Evolutionary conservation across 2,329 filamentous ascomycete genomes (phyloP).

Genomic region (Talaromyces sp.): DNA sequence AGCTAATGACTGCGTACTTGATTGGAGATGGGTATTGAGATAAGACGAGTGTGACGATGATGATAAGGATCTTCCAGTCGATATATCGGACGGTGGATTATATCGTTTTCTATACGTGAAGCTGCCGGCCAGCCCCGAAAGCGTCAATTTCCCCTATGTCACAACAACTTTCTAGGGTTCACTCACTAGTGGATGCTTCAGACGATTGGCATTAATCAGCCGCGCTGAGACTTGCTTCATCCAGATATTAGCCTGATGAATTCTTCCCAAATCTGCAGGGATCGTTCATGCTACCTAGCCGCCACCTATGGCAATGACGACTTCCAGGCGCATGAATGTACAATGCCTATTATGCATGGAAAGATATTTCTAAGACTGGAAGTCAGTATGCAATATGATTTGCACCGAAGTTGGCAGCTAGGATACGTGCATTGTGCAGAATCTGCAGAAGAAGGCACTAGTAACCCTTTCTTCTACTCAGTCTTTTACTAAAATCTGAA

Average conservation of each 20-base stretch:
- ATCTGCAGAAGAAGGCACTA: neutral
- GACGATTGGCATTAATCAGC: neutral
- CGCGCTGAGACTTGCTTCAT: neutral
- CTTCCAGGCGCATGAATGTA: neutral
- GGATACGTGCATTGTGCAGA: neutral
- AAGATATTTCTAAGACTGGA: neutral
- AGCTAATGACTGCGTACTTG: neutral
- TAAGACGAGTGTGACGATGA: neutral
- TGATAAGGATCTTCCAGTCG: neutral
- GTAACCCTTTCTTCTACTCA: neutral
- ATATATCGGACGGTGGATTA: neutral
- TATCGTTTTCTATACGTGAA: slow-evolving; percentile 3
- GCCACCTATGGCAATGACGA: neutral
- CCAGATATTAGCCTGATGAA: neutral
- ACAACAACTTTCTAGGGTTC: neutral
- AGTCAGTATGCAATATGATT: neutral
- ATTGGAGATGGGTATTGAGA: neutral
- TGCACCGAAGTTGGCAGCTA: neutral
- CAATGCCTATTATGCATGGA: neutral
- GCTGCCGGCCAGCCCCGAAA: neutral
- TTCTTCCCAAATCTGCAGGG: neutral
- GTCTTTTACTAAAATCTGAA: neutral
- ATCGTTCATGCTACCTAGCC: neutral
- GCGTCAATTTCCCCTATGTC: neutral
- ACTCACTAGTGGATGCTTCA: neutral